phyloP scores from a whole-genome alignment of 768 basidiomycete genomes.

The Boletus bicolor region DNA sequence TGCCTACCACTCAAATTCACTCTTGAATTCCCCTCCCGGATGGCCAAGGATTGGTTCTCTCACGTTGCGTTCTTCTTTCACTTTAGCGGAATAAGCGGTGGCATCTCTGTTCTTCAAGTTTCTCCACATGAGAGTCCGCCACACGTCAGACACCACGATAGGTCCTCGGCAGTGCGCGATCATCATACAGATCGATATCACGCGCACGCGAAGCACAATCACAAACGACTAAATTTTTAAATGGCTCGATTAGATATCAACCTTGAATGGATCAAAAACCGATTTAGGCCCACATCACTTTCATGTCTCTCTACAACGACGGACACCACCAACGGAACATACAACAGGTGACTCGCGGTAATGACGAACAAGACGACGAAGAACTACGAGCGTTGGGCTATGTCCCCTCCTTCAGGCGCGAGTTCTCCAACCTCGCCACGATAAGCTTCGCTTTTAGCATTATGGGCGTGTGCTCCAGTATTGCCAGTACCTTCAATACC shows the following conservation, averaged over 20 bases:
- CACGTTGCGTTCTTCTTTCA: background rate
- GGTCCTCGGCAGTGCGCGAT: too few relatives aligned
- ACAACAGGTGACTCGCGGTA: background rate
- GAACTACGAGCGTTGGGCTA: constrained; percentile 30
- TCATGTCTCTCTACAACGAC: constrained; percentile 4
- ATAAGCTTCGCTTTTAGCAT: constrained; percentile 34
- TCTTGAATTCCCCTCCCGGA: too few relatives aligned
- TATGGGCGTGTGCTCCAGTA: constrained; percentile 38
- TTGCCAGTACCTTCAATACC: constrained; percentile 38
- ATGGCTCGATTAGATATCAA: background rate
- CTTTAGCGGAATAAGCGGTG: too few relatives aligned
- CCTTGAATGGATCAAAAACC: background rate
- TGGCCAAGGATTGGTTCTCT: background rate
- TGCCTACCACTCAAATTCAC: background rate
- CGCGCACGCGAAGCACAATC: background rate
- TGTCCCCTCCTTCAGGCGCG: constrained; percentile 37
- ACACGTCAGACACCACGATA: too few relatives aligned
- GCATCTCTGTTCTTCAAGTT: too few relatives aligned
- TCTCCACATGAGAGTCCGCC: too few relatives aligned
- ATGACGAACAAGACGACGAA: constrained; percentile 15
- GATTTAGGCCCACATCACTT: background rate
- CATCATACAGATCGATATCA: too few relatives aligned
- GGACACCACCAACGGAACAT: background rate
- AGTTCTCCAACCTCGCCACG: constrained; percentile 41
- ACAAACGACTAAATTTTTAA: background rate